Conservation (phyloP, 208 protist species). For the Leishmania mexicana region DNA sequence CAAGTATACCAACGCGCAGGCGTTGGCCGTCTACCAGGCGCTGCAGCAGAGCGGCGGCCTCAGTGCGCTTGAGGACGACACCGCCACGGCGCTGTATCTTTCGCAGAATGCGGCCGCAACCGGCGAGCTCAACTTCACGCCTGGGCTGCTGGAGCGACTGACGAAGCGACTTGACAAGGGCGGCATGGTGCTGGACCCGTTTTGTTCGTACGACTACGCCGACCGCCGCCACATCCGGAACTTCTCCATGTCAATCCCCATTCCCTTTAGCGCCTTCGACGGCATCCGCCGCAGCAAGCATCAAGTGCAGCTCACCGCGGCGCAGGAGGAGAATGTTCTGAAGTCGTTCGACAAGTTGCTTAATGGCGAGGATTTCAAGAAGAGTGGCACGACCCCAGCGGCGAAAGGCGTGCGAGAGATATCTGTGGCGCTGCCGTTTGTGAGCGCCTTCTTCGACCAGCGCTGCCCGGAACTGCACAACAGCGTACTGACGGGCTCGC, state of each 20-base stretch:
- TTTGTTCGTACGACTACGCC: constrained; percentile 39
- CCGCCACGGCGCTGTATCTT: constrained; percentile 27
- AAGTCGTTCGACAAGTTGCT: constrained; percentile 70
- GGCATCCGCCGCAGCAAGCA: constrained; percentile 59
- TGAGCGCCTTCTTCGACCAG: constrained; percentile 76
- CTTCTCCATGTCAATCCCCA: constrained; percentile 79
- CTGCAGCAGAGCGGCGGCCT: constrained; percentile 29
- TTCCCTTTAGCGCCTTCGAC: constrained; percentile 77
- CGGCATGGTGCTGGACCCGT: constrained; percentile 33
- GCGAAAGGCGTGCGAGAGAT: constrained; percentile 49
- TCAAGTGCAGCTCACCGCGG: constrained; percentile 52
- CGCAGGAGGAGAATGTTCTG: constrained; percentile 62
- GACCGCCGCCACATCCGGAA: constrained; percentile 54
- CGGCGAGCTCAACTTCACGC: constrained; percentile 26
- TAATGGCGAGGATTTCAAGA: constrained; percentile 28
- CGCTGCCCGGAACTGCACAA: constrained; percentile 63
- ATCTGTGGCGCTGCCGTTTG: constrained; percentile 67
- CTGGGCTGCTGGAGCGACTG: constrained; percentile 27
- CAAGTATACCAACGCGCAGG: constrained; percentile 36
- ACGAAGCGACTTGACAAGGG: constrained; percentile 29
- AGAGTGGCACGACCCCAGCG: constrained; percentile 16
- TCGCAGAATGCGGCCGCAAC: constrained; percentile 21
- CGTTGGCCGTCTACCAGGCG: constrained; percentile 33
- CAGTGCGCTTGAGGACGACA: constrained; percentile 30
- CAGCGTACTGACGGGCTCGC: constrained; percentile 32